Conservation (phyloP, 1,284 basidiomycete species). For the Cutaneotrichosporon mucoides region DNA sequence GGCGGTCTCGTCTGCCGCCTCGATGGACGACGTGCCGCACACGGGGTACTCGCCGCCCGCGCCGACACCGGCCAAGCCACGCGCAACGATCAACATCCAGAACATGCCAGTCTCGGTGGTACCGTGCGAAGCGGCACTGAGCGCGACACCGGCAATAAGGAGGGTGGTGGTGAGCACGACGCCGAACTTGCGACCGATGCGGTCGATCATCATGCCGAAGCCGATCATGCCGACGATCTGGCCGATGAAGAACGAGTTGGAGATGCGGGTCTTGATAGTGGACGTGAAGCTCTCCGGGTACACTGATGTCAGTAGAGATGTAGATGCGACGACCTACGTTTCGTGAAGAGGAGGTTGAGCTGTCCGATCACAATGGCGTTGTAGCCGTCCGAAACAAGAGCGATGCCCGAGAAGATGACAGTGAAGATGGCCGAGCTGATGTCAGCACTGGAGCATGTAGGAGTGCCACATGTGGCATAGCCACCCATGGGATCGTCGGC, state of each 20-base stretch:
- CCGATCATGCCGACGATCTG: conserved; percentile 25
- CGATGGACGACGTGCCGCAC: conserved; percentile 61
- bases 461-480: too few species aligned
- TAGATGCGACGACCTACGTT: not conserved
- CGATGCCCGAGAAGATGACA: conserved; percentile 12
- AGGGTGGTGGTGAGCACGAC: conserved; percentile 28
- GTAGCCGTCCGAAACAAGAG: conserved; percentile 32
- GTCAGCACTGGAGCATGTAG: not conserved
- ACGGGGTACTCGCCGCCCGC: conserved; percentile 73
- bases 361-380: conserved; percentile 26
- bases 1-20: conserved; percentile 67
- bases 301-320: conserved; percentile 12
- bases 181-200: conserved; percentile 29
- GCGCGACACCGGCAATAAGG: conserved; percentile 29
- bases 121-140: conserved; percentile 23
- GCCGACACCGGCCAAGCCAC: conserved; percentile 66
- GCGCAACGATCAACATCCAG: conserved; percentile 69
- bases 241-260: conserved; percentile 29
- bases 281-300: conserved; percentile 20
- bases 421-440: conserved; percentile 11
- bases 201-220: conserved; percentile 30
- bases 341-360: conserved; percentile 11
- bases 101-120: conserved; percentile 51
- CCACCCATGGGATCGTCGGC: too few species aligned
- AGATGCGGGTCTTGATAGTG: conserved; percentile 29